Evolutionary conservation across 345 rosid genomes (phyloP), one percentile per base, ranked within the genome.

Genomic region (Gossypium anomalum): DNA sequence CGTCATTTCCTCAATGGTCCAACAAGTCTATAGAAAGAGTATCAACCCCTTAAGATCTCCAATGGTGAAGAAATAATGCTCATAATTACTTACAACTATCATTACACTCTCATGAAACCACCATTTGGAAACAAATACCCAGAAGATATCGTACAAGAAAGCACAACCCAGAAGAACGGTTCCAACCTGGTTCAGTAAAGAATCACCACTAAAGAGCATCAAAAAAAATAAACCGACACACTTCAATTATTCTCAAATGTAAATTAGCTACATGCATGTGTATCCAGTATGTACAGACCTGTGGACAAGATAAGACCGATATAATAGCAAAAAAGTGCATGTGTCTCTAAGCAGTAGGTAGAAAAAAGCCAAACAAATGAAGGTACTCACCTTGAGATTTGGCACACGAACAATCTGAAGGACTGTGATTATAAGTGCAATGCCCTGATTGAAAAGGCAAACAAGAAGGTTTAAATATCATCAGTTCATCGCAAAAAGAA

Each of bases 71-170:
- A 61, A 47, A 74, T 34, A 62, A 34, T 20, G 61, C 63, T 41
- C 0, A 72, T 2, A 59, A 82, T 29, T 77, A 77, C 97, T 85
- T 76, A 93, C 99, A 90, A 90, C 99, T 81, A 95, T 95, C 99
- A 95, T 95, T 78, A 95, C 99, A 59, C 99, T 95, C 85, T 93
- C 99, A 77, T 89, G 89, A 86, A 95, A 93, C 99, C 87, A 89
- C 89, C 87, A 78, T 79, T 95, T 95, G n/a, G 98, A 93, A 82
- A 88, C 89, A 80, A 95, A 91, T 45, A 95, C 99, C 99, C 99
- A 95, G 84, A 95, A 95, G 85, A 95, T 93, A 81, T 95, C 99
- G 60, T 95, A 95, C 87, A 91, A 77, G 83, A 95, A 91, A 64
- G 97, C 98, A 79, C 97, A 95, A 77, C 98, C 82, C 73, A 95